These are phyloP conservation scores for Hypsizygus ulmarius DNA, from an alignment of 1,284 basidiomycete genomes.

Conservation along the genomic window DNA sequence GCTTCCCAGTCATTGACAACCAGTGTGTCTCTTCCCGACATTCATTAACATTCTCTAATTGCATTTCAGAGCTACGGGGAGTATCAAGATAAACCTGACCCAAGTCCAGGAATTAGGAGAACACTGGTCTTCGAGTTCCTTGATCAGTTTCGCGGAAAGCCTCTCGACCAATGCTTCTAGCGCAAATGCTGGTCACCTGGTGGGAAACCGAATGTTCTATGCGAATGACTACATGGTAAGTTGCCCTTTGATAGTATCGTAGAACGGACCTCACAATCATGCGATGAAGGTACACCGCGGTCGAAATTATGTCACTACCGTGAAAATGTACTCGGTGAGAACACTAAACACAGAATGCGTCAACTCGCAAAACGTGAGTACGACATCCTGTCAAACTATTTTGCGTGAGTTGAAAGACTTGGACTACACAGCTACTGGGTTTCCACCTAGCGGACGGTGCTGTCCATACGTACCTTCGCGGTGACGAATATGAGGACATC, in stretches of 20 bases:
- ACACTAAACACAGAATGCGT: constrained; percentile 65
- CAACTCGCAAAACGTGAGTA: constrained; percentile 55
- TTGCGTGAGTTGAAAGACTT: background rate
- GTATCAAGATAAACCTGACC: constrained; percentile 57
- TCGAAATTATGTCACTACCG: constrained; percentile 36
- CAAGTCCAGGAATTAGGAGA: constrained; percentile 50
- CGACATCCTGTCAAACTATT: background rate
- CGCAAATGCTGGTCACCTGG: constrained; percentile 58
- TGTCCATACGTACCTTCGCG: constrained; percentile 59
- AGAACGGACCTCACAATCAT: background rate
- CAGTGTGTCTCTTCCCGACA: constrained; percentile 43
- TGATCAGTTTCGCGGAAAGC: constrained; percentile 41
- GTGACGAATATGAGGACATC: constrained; percentile 61
- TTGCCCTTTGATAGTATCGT: background rate
- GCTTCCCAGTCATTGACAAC: constrained; percentile 54
- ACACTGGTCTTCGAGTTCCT: constrained; percentile 44
- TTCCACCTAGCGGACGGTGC: constrained; percentile 69
- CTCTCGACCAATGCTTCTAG: constrained; percentile 36
- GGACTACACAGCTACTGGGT: constrained; percentile 45
- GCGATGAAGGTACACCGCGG: constrained; percentile 19
- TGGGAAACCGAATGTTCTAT: constrained; percentile 66
- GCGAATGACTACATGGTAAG: constrained; percentile 44
- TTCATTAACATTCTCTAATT: background rate
- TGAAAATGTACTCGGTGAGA: constrained; percentile 65
- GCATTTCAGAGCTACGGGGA: constrained; percentile 47